Evolutionary conservation across 2,329 filamentous ascomycete species (phyloP).

Genomic region (Colletotrichum caudatum): DNA sequence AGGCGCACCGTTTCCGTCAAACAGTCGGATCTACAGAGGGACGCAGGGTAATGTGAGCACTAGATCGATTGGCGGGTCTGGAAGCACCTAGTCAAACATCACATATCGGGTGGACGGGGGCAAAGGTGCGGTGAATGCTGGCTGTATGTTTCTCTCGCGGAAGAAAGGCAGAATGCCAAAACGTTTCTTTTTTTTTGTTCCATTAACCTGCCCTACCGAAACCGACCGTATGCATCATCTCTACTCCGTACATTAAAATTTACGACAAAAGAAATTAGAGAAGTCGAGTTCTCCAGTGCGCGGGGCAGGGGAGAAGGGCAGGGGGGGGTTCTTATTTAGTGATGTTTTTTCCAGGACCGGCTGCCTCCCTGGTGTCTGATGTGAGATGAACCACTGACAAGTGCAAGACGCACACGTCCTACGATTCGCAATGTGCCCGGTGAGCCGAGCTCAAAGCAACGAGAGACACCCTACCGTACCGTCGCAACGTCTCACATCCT

Average conservation of each 20-base stretch:
- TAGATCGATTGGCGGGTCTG: background rate
- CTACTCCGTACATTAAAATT: constrained; percentile 41
- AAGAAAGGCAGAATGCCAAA: constrained; percentile 23
- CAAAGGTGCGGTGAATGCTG: background rate
- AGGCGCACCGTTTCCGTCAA: background rate
- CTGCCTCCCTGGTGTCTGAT: constrained; percentile 13
- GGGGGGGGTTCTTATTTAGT: background rate
- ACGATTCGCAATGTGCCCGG: constrained; percentile 10
- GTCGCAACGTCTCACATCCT: background rate
- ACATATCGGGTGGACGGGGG: background rate
- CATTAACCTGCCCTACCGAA: constrained; percentile 39
- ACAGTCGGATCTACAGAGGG: background rate
- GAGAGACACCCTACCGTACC: constrained; percentile 6
- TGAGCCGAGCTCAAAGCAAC: background rate
- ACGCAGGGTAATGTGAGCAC: background rate
- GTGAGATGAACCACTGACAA: background rate
- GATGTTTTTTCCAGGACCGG: background rate
- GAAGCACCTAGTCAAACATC: background rate
- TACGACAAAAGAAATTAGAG: constrained; percentile 41
- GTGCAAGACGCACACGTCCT: background rate
- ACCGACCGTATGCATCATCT: constrained; percentile 42
- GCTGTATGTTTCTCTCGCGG: background rate
- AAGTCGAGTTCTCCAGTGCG: constrained; percentile 21
- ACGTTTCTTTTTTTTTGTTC: constrained; percentile 27
- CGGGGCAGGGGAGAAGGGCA: background rate